Evolutionary conservation across 1,139 yeast species (phyloP), one percentile per base, ranked within the genome.

Genomic region (Taphrina deformans): DNA sequence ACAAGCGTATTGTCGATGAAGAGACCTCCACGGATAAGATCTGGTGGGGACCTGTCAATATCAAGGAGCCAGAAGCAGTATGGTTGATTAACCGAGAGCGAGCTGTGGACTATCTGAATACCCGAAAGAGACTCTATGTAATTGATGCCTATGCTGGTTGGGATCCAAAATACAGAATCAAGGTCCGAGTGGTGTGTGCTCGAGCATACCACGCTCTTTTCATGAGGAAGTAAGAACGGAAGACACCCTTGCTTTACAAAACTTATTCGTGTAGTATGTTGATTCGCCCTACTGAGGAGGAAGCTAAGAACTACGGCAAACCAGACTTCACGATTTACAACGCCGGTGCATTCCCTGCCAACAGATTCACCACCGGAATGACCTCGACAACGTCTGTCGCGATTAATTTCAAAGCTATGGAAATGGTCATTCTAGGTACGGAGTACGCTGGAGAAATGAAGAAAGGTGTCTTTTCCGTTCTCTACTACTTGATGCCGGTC

Each of bases 371-470:
- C 69, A 87, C 89, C 76, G 98, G 98, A 77, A 93, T 93, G 99
- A 89, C 98, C 67, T 92, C 98, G 55, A 80, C 93, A 70, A 92
- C 98, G 64, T 89, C 97, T 64, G 96, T 93, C 70, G 97, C 91
- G 79, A 91, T 93, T 75, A 93, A 93, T 80, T 93, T 93, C 83
- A 89, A 91, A 80, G 93, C 86, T 73, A 91, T 92, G 97, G 99
- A 93, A 80, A 93, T 93, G 99, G 92, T 93, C 72, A 93, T 93
- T 75, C 83, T 93, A 73, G 99, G 99, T 80, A 92, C 98, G 65
- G 98, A 93, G 81, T 93, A 93, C 76, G 98, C 98, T 67, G 98
- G 98, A 21, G 99, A 93, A 82, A 93, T 93, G 99, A 93, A 93
- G 83, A 93, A 93, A 82, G 99, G 99, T 81, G 91, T 93, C 75